Base-by-base conservation (phyloP, 768 basidiomycete genomes). In the Boletus pseudopeckii region DNA sequence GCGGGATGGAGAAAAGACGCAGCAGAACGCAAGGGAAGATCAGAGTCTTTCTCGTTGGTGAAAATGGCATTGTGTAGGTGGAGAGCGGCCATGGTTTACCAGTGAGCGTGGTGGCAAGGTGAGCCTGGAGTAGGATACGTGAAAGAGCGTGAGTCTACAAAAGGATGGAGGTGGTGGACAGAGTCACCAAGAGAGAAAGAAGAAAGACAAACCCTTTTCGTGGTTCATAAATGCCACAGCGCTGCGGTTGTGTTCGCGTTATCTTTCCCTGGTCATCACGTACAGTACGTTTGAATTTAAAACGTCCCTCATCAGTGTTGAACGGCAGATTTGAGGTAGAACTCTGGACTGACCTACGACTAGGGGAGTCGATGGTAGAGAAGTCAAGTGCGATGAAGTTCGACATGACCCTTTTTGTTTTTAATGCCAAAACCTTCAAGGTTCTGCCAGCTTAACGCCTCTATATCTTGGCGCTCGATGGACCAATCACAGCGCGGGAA, bases 51-150 rank as follows among this genome's bases (percentile, higher is more conserved):
- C 20, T 76, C 75, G 32, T 74, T 68, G 44, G 74, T 56, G 66
- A 79, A 79, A 50, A 82, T 62, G 32, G 78, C 73, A 61, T 82
- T 78, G 68, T 85, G 83, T 47, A 84, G 75, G 65, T 79, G 77
- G 48, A 84, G 66, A 48, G 80, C 81, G 51, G 82, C 78, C 85
- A 87, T 87, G n/a, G 36, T 22, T 52, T 42, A 38, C 45, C 43
- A 48, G 54, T 40, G 59, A 70, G 41, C 24, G 67, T 58, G 28
- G 38, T 37, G 45, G 50, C 53, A 49, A 52, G 50, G 22, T 33
- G 32, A 39, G 43, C 54, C 60, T 62, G 34, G 9, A 46, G 39
- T 39, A 34, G 4, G 37, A 38, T 39, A 39, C 52, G 46, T 52
- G 52, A 59, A 54, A 36, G 55, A 54, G 50, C 45, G 54, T 67